Percentiles rank a stretch among this genome's conserved stretches.
These are phyloP conservation scores for Melanomma pulvis-pyrius DNA, from an alignment of 495 filamentous ascomycete species.

Conservation along the genomic window DNA sequence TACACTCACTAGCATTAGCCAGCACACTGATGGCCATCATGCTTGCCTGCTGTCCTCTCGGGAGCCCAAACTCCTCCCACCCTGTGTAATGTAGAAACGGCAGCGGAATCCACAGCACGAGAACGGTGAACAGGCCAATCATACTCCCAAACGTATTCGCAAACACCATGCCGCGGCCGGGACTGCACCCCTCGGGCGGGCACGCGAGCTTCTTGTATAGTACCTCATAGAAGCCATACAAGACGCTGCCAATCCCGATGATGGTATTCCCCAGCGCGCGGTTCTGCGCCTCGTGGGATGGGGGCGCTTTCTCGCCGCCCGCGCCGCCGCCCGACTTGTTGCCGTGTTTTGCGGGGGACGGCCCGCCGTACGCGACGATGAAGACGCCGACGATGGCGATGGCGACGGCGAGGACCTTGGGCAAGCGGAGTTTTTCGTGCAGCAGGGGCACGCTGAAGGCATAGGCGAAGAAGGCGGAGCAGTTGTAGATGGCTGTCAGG, in stretches of 20 bases:
- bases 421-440: slow-evolving; percentile 74
- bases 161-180: slow-evolving; percentile 84
- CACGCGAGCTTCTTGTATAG: slow-evolving; percentile 91
- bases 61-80: slow-evolving; percentile 79
- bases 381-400: slow-evolving; percentile 88
- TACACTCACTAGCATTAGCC: slow-evolving; percentile 73
- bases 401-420: slow-evolving; percentile 80
- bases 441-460: slow-evolving; percentile 89
- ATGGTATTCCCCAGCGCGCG: slow-evolving; percentile 82
- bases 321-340: slow-evolving; percentile 55
- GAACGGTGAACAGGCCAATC: slow-evolving; percentile 81
- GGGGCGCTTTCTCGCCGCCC: slow-evolving; percentile 47
- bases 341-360: slow-evolving; percentile 52
- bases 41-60: slow-evolving; percentile 72
- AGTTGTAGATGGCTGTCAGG: slow-evolving; percentile 98
- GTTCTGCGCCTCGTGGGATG: slow-evolving; percentile 56
- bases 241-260: slow-evolving; percentile 88
- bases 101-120: slow-evolving; percentile 88
- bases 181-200: slow-evolving; percentile 82
- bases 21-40: slow-evolving; percentile 78
- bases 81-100: slow-evolving; percentile 79
- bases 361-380: slow-evolving; percentile 88
- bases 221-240: slow-evolving; percentile 97
- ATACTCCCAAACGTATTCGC: slow-evolving; percentile 87
- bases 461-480: slow-evolving; percentile 97